Evolutionary conservation across 257 asterid species (phyloP).

Genomic region (Solanum clarkiae): DNA sequence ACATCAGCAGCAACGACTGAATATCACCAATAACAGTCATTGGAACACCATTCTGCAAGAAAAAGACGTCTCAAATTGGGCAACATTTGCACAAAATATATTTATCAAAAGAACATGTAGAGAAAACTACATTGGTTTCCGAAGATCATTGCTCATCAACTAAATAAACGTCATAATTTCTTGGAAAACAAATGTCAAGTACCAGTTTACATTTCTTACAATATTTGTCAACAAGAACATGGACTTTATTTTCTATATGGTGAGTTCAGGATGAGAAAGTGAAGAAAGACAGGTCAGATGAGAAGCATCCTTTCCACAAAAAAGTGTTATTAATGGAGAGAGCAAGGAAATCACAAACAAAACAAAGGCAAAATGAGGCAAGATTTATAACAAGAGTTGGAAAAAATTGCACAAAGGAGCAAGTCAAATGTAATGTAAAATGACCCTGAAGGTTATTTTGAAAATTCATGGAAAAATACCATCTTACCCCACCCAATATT

Average conservation of each 20-base stretch:
- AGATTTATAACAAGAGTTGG: not conserved
- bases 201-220: not conserved
- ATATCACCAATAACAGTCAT: constrained; percentile 53
- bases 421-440: not conserved
- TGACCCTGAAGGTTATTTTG: no score
- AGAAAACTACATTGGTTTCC: not conserved
- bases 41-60: constrained; percentile 50
- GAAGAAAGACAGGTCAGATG: not conserved
- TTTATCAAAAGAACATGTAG: not conserved
- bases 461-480: no score
- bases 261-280: not conserved
- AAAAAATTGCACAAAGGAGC: not conserved
- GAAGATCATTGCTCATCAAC: not conserved
- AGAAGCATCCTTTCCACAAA: not conserved
- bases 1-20: constrained; percentile 55
- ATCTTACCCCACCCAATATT: no score
- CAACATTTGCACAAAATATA: not conserved
- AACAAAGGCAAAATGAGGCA: not conserved
- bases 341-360: not conserved
- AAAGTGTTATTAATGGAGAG: not conserved
- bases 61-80: constrained; percentile 4
- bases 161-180: not conserved
- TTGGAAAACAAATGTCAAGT: not conserved
- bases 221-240: not conserved
- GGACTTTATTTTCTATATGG: not conserved